Conservation (phyloP, 768 basidiomycete species). For the Mycena leptocephala region DNA sequence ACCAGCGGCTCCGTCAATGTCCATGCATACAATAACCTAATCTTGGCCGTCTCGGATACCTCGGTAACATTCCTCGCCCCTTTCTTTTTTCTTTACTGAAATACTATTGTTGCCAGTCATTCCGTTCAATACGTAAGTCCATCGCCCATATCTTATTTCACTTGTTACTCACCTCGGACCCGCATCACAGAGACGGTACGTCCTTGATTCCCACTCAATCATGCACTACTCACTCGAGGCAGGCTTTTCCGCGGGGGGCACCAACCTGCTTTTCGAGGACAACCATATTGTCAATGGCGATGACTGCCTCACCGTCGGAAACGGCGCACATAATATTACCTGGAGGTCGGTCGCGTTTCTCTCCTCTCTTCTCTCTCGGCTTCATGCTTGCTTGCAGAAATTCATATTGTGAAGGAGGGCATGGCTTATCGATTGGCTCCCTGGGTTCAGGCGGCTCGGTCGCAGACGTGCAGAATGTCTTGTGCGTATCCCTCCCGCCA, state of each 20-base stretch:
- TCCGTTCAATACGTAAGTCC: constrained; percentile 74
- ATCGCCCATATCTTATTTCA: neutral
- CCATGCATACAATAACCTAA: constrained; percentile 70
- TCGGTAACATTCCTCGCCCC: constrained; percentile 39
- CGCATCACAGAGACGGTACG: constrained; percentile 60
- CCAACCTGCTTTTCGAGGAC: constrained; percentile 71
- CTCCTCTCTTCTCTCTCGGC: neutral
- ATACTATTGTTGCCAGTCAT: constrained; percentile 56
- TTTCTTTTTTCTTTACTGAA: neutral
- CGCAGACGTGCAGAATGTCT: constrained; percentile 70
- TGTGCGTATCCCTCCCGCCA: constrained; percentile 54
- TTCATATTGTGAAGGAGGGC: constrained; percentile 70
- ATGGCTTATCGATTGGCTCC: constrained; percentile 74
- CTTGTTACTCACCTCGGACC: neutral
- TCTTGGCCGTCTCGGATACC: constrained; percentile 67
- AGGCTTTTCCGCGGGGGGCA: constrained; percentile 73
- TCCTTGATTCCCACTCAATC: neutral
- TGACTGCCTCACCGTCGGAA: constrained; percentile 74
- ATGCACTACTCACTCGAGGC: neutral
- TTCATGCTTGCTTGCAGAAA: constrained; percentile 50
- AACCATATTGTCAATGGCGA: constrained; percentile 74
- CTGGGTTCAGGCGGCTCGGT: constrained; percentile 62
- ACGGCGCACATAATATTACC: constrained; percentile 69
- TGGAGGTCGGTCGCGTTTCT: constrained; percentile 53
- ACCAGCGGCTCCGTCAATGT: constrained; percentile 66